These are phyloP conservation scores for Trichoderma sp. DNA, from an alignment of 2,329 filamentous ascomycete genomes.

Conservation along the genomic window DNA sequence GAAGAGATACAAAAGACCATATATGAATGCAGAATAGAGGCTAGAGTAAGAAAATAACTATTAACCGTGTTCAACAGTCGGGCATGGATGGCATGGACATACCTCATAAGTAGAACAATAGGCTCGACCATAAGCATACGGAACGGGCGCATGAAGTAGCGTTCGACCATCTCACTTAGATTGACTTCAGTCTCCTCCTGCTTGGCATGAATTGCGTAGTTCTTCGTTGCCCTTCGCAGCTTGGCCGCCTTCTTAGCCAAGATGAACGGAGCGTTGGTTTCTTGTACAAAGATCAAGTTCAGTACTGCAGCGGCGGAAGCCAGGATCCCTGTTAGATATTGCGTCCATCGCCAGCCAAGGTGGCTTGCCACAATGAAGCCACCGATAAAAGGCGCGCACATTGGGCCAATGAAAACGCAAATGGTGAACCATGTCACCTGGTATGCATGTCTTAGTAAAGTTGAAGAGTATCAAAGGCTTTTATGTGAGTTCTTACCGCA, in stretches of 20 bases:
- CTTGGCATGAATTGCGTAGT: neutral
- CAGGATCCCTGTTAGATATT: neutral
- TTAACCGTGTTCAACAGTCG: neutral
- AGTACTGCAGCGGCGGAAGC: neutral
- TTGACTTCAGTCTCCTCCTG: slow-evolving; percentile 1
- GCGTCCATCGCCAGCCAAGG: neutral
- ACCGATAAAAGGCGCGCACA: neutral
- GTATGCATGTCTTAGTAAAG: neutral
- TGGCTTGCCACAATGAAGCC: neutral
- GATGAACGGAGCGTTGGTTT: neutral
- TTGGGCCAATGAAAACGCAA: neutral
- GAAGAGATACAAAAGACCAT: neutral
- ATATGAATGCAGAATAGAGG: neutral
- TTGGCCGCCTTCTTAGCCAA: neutral
- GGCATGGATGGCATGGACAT: neutral
- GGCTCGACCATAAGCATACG: slow-evolving; percentile 12
- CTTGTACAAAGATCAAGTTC: neutral
- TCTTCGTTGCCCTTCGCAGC: neutral
- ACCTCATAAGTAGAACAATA: slow-evolving; percentile 1
- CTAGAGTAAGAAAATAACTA: neutral
- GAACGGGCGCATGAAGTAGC: slow-evolving; percentile 4
- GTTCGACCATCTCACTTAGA: neutral
- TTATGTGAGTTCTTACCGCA: neutral
- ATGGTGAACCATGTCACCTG: neutral
- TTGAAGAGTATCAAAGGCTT: neutral